phyloP scores from a whole-genome alignment of 352 stramenopile species.

The Phytophthora ohioensis region DNA sequence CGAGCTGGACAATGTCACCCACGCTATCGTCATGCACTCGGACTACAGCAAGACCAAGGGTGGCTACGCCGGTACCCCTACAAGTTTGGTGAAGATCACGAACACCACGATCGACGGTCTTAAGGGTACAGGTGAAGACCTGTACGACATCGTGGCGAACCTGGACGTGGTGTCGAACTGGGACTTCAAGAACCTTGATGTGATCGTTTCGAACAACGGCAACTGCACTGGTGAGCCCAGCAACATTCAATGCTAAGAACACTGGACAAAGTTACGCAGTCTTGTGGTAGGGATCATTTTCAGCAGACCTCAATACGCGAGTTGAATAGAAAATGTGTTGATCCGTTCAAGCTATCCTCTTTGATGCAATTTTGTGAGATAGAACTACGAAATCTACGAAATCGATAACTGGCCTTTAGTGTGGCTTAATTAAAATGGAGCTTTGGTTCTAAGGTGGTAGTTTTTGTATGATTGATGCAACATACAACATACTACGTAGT shows the following conservation, averaged over 20 bases:
- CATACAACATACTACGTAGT: too few relatives aligned
- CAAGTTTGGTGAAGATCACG: slow-evolving; percentile 33
- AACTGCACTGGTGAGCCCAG: slow-evolving; percentile 31
- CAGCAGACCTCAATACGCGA: too few relatives aligned
- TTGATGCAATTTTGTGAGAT: too few relatives aligned
- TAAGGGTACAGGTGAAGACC: slow-evolving; percentile 21
- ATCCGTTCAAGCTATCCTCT: too few relatives aligned
- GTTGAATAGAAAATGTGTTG: too few relatives aligned
- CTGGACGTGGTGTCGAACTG: slow-evolving; percentile 34
- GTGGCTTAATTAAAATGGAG: too few relatives aligned
- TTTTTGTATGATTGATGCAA: too few relatives aligned
- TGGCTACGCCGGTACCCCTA: slow-evolving; percentile 28
- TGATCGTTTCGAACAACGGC: slow-evolving; percentile 12
- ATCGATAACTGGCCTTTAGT: too few relatives aligned
- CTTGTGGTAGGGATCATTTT: too few relatives aligned
- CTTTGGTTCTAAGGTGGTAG: too few relatives aligned
- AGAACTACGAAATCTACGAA: too few relatives aligned
- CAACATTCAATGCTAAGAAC: slow-evolving; percentile 25
- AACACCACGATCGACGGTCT: slow-evolving; percentile 35
- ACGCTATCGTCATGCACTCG: slow-evolving; percentile 30
- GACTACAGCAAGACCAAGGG: slow-evolving; percentile 36
- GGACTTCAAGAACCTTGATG: slow-evolving; percentile 31
- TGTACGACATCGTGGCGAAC: slow-evolving; percentile 39
- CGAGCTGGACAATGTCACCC: slow-evolving; percentile 25
- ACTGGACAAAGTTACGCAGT: too few relatives aligned